A percentile compares a stretch with the other conserved stretches of the same genome.
These are phyloP conservation scores for Rhynchospora pubera DNA, from an alignment of 176 grass and related monocot genomes.

Conservation along the genomic window DNA sequence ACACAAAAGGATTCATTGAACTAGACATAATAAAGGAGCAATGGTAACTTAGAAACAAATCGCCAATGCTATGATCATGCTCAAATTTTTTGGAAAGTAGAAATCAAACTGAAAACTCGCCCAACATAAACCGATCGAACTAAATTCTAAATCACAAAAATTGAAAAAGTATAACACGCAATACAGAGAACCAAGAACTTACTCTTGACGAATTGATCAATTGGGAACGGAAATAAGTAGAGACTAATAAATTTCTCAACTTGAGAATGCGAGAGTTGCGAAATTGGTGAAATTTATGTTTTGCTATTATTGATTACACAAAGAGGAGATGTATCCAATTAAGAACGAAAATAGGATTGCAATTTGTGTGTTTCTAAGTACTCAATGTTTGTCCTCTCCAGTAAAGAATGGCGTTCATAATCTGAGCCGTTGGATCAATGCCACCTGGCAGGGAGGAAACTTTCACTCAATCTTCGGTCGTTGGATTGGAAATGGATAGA, in stretches of 20 bases:
- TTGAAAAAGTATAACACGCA: neutral
- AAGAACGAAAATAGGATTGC: constrained; percentile 9
- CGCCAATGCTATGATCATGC: neutral
- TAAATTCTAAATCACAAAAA: neutral
- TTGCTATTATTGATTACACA: neutral
- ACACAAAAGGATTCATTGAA: neutral
- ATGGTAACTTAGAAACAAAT: neutral
- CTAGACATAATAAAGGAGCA: neutral
- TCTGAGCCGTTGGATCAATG: neutral
- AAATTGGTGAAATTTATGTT: no score
- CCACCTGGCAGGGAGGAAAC: neutral
- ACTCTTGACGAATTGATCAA: neutral
- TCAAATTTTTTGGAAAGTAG: no score
- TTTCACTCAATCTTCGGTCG: neutral
- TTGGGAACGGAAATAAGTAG: no score
- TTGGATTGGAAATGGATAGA: neutral
- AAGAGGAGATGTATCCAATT: constrained; percentile 12
- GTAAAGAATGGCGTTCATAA: neutral
- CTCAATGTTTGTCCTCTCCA: neutral
- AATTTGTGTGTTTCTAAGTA: constrained; percentile 7
- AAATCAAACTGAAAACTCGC: neutral
- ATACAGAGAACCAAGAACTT: constrained; percentile 3
- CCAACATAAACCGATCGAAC: neutral
- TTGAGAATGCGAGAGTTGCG: no score
- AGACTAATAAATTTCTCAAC: no score